Evolutionary conservation across 371 early-diverging fungal genomes (phyloP).

Genomic region (Apophysomyces variabilis): DNA sequence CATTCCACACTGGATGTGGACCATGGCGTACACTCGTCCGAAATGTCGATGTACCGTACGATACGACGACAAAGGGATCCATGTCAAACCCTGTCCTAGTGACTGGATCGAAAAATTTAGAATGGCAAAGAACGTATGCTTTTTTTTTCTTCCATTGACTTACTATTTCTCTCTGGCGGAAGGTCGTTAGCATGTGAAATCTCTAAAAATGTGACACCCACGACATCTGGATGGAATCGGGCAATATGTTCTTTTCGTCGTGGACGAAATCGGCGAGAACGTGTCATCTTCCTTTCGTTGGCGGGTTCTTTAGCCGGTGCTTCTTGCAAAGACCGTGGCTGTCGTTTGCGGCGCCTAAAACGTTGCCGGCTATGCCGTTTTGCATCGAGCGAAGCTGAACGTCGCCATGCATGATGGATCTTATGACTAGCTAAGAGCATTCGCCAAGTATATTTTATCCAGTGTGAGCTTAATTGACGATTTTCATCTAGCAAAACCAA

Average conservation of each 20-base stretch:
- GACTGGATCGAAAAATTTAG: conserved; percentile 20
- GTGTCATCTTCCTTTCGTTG: conserved; percentile 1
- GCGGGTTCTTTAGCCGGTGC: conserved; percentile 1
- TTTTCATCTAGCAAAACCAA: background rate
- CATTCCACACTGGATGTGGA: conserved; percentile 74
- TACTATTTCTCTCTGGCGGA: conserved; percentile 61
- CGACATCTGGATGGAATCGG: conserved; percentile 37
- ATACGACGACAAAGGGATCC: conserved; percentile 86
- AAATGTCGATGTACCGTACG: conserved; percentile 73
- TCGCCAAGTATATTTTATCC: conserved; percentile 3
- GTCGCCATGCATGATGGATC: conserved; percentile 12
- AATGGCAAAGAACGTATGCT: conserved; percentile 6
- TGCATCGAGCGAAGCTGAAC: conserved; percentile 4
- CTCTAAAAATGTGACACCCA: conserved; percentile 69
- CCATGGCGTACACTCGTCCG: conserved; percentile 70
- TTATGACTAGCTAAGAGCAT: conserved; percentile 11
- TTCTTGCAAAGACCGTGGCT: background rate
- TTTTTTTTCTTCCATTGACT: background rate
- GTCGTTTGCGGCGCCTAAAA: conserved; percentile 7
- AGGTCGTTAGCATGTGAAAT: conserved; percentile 64
- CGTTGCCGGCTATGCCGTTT: conserved; percentile 12
- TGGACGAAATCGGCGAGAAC: conserved; percentile 6
- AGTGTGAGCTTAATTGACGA: background rate
- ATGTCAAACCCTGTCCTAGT: conserved; percentile 75
- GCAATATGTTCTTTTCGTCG: conserved; percentile 29